Base-by-base conservation (phyloP, 1,139 yeast genomes). In the Sugiyamaella neomexicana region DNA sequence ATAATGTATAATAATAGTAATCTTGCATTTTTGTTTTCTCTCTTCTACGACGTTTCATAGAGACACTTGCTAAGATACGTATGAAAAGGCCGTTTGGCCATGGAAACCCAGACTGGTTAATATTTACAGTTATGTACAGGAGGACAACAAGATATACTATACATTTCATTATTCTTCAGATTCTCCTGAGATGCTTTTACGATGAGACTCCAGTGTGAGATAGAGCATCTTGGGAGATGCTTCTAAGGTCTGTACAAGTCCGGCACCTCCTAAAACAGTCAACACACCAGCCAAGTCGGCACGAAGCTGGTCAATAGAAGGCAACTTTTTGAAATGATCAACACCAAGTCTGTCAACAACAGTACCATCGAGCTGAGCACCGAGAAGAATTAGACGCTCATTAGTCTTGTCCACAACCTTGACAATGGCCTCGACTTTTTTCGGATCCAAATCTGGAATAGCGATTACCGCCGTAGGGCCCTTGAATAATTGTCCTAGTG, bases 391-490 rank as follows among this genome's bases (percentile, higher is more conserved):
- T 63, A 93, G 73, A 66, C 82, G 84, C 65, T 89, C 97, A 64
- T 82, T 83, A 46, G 86, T 80, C 41, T 75, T 68, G 62, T 82
- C 85, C 55, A 90, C 69, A 40, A 82, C 69, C 65, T 80, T 85
- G 63, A 87, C 72, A 7, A 88, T 81, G 54, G 76, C 75, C 40
- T 81, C 80, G 9, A 90, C 89, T 27, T 75, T 74, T 16, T 72
- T 65, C n/a, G 97, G 97, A 60, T 89, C 85, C 50, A 87, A 76
- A 57, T 79, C 80, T 41, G 82, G 80, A 58, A 89, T 78, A 20
- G 86, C 71, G 54, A 91, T 82, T n/a, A 88, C 78, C 1, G 93
- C 95, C 1, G 96, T 85, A 29, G 97, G 97, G 5, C 98, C 98
- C 59, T 75, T 75, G 57, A 91, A 78, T 58, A 90, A 76, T 20